Evolutionary conservation across 768 basidiomycete genomes (phyloP), one percentile per base, ranked within the genome.

Genomic region (Amanita brunnescens): DNA sequence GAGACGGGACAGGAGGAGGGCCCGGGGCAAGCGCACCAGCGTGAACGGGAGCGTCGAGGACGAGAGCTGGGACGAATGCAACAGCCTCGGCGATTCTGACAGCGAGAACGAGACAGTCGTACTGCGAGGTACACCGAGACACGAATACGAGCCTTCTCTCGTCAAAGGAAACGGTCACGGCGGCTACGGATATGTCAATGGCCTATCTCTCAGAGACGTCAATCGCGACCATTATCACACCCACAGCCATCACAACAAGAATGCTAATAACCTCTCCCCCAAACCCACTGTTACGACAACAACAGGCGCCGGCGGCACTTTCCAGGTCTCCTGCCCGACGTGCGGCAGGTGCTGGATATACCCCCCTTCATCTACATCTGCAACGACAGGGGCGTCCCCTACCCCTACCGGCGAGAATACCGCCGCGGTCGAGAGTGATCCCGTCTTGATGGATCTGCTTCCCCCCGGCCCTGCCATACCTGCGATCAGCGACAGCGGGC

Each of bases 291-390:
- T 35, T 16, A 48, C 35, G n/a, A 38, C 47, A 8, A 48, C 47
- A 6, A 48, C 47, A 6, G 35, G 33, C 6, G 13, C 47, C 1
- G 47, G 34, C 26, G 47, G 47, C 0, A 23, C 47, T 6, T 38
- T 38, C 24, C 47, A 48, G 49, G 49, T 50, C 5, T 50, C 65
- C 18, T 78, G 77, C 4, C 73, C 78, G 2, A 73, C 77, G 0
- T 77, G 57, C 73, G 74, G 30, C 75, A 77, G 57, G 64, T 68
- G 26, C 60, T 70, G 35, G 66, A 70, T 45, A 64, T 77, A 41
- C 47, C 54, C 37, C 58, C 54, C 44, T 57, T 59, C 53, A 54
- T 54, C 52, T 58, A 62, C 45, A 55, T 57, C 34, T 20, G 41
- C 35, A 6, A 51, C 33, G n/a, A 47, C 47, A 26, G 42, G 13